phyloP scores from a whole-genome alignment of 106 monocot genomes.

The Allium cepa region DNA sequence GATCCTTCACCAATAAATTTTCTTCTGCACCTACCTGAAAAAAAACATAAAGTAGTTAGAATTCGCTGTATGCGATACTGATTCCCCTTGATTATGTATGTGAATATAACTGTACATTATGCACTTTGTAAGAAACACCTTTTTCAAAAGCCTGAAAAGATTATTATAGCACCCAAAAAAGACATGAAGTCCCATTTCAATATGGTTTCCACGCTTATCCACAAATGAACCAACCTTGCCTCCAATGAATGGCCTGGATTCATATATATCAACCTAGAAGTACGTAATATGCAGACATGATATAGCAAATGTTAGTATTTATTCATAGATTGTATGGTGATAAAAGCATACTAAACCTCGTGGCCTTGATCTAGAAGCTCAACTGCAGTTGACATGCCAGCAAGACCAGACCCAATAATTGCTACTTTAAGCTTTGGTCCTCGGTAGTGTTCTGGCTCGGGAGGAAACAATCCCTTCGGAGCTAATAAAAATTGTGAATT shows the following conservation, averaged over 20 bases:
- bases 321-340: background rate
- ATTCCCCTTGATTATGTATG: no score
- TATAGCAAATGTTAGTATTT: conserved; percentile 2
- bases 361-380: conserved; percentile 99
- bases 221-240: conserved; percentile 97
- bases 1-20: conserved; percentile 92
- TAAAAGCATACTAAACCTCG: conserved; percentile 31
- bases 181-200: conserved; percentile 97
- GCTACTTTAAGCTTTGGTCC: conserved; percentile 94
- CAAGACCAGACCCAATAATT: conserved; percentile 92
- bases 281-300: background rate
- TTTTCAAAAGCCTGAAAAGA: conserved; percentile 96
- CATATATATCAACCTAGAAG: conserved; percentile 93
- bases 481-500: conserved; percentile 27
- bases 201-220: conserved; percentile 87
- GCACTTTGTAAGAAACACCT: conserved; percentile 28
- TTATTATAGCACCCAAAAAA: conserved; percentile 99
- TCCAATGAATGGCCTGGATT: conserved; percentile 77
- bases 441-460: conserved; percentile 85
- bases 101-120: background rate
- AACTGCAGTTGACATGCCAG: conserved; percentile 98
- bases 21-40: conserved; percentile 86
- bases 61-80: no score
- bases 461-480: conserved; percentile 94
- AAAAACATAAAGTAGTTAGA: background rate